Conservation (phyloP, 129 eudicot species). For the Flaveria ramosissima region DNA sequence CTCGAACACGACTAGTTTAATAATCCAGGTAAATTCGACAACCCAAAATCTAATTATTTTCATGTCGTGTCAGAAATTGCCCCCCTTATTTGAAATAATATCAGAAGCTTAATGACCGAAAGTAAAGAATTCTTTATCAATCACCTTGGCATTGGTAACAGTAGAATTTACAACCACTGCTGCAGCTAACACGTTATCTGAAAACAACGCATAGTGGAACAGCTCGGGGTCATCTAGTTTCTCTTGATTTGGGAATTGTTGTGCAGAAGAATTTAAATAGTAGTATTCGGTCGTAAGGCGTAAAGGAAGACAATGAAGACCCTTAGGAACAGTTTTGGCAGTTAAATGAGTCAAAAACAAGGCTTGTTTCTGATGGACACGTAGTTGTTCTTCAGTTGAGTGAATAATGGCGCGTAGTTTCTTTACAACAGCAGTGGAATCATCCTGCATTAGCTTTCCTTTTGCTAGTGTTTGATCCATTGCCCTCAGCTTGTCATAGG, state of each 20-base stretch:
- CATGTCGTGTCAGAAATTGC: too few relatives aligned
- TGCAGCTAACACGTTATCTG: slow-evolving; percentile 87
- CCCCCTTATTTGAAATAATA: too few relatives aligned
- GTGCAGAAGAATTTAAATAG: slow-evolving; percentile 61
- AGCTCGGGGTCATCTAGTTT: slow-evolving; percentile 69
- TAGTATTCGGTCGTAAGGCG: slow-evolving; percentile 91
- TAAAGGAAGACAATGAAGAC: slow-evolving; percentile 94
- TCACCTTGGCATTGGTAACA: slow-evolving; percentile 75
- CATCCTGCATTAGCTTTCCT: slow-evolving; percentile 86
- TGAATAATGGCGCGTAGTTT: slow-evolving; percentile 98
- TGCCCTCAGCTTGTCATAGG: slow-evolving; percentile 68
- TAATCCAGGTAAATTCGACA: too few relatives aligned
- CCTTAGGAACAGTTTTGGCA: slow-evolving; percentile 95
- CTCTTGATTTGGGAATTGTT: slow-evolving; percentile 71
- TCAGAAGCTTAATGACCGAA: too few relatives aligned
- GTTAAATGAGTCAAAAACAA: slow-evolving; percentile 92
- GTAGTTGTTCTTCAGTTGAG: slow-evolving; percentile 91
- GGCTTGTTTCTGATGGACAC: slow-evolving; percentile 86
- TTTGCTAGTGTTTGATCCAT: slow-evolving; percentile 83
- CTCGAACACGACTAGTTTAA: too few relatives aligned
- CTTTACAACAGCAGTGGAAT: slow-evolving; percentile 81
- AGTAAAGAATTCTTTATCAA: neutral
- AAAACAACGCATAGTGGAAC: slow-evolving; percentile 88
- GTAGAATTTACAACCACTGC: slow-evolving; percentile 95
- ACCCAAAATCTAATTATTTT: too few relatives aligned